Evolutionary conservation across 257 asterid species (phyloP).

Genomic region (Haberlea rhodopensis): DNA sequence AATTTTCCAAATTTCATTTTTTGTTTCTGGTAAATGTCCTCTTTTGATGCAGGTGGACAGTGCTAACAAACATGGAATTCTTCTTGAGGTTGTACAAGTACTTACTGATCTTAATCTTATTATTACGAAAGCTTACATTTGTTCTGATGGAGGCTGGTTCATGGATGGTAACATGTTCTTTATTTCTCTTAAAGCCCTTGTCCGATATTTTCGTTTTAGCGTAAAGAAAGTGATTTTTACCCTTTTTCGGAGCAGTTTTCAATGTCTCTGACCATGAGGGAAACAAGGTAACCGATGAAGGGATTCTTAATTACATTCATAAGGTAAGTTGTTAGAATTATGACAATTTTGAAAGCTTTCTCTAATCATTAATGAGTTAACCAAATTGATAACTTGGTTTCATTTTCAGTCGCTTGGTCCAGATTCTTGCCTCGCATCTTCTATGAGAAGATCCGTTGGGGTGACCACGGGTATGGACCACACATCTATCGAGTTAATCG

Average conservation of each 20-base stretch:
- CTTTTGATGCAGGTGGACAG: slow-evolving; percentile 47
- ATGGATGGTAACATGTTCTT: not conserved
- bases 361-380: slow-evolving; percentile 25
- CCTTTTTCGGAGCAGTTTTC: slow-evolving; percentile 52
- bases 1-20: slow-evolving; percentile 6
- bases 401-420: slow-evolving; percentile 49
- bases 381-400: not conserved
- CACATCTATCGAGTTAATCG: slow-evolving; percentile 37
- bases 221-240: not conserved
- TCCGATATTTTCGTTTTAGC: too few species aligned
- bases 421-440: slow-evolving; percentile 52
- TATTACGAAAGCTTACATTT: slow-evolving; percentile 46
- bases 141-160: slow-evolving; percentile 41
- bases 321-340: not conserved
- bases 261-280: slow-evolving; percentile 39
- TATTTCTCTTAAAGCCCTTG: not conserved
- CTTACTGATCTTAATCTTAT: slow-evolving; percentile 54
- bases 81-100: slow-evolving; percentile 53
- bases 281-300: not conserved
- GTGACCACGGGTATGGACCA: not conserved
- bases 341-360: not conserved
- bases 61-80: slow-evolving; percentile 54
- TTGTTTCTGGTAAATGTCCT: not conserved
- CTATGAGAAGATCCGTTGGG: not conserved
- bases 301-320: not conserved